Evolutionary conservation across 305 asterid genomes (phyloP).

Genomic region (Fraxinus latifolia): DNA sequence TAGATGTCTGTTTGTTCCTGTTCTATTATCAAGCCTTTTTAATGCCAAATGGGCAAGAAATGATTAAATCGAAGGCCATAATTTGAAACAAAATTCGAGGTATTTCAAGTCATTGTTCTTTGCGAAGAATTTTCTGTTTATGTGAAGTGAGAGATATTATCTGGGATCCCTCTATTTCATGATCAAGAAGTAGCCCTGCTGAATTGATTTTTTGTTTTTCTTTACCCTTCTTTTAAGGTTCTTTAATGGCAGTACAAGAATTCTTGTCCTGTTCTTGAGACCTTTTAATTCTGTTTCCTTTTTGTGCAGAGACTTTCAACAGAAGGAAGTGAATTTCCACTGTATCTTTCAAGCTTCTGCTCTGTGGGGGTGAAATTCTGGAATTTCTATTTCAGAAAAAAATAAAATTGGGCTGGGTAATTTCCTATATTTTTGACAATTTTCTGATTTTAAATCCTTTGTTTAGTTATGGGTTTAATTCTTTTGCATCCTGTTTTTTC

Average conservation of each 20-base stretch:
- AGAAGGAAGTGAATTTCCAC: conserved; percentile 24
- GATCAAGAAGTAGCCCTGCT: conserved; percentile 23
- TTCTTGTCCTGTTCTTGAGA: conserved; percentile 32
- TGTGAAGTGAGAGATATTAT: conserved; percentile 35
- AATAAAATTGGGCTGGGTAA: conserved; percentile 26
- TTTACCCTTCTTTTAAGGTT: conserved; percentile 22
- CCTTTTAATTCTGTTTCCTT: conserved; percentile 33
- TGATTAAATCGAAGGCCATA: conserved; percentile 33
- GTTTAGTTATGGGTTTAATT: conserved; percentile 9
- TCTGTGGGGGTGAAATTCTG: conserved; percentile 9
- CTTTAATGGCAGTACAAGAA: conserved; percentile 32
- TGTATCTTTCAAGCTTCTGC: conserved; percentile 23
- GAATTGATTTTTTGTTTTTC: conserved; percentile 7
- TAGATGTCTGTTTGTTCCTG: conserved; percentile 7
- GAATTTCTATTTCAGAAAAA: conserved; percentile 23
- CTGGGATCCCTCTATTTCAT: conserved; percentile 34
- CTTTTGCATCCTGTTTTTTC: conserved; percentile 14
- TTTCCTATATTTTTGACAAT: background rate
- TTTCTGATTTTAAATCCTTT: conserved; percentile 5
- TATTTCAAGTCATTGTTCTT: conserved; percentile 43
- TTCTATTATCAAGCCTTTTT: conserved; percentile 31
- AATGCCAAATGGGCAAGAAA: conserved; percentile 37
- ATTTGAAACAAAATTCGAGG: conserved; percentile 29
- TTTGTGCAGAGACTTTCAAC: conserved; percentile 28
- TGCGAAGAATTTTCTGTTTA: conserved; percentile 32